Conservation (phyloP, 768 basidiomycete species). For the Fibroporia radiculosa region DNA sequence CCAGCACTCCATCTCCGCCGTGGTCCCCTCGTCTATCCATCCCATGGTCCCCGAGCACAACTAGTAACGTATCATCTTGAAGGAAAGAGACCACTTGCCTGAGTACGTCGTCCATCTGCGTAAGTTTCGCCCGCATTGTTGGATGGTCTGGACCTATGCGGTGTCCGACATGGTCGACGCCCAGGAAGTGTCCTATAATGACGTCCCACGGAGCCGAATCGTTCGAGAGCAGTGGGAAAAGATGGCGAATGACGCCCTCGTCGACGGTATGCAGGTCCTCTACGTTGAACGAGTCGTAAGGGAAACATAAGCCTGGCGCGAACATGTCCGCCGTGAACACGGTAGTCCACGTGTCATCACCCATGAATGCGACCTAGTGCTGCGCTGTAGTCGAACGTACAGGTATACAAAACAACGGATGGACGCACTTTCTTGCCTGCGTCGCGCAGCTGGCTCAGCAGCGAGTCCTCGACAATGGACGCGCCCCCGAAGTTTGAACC, state of each 20-base stretch:
- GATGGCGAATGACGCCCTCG: conserved; percentile 74
- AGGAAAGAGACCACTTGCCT: conserved; percentile 60
- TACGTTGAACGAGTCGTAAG: conserved; percentile 97
- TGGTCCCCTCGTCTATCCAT: conserved; percentile 96
- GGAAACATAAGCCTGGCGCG: conserved; percentile 61
- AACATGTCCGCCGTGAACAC: conserved; percentile 81
- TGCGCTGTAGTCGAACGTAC: conserved; percentile 13
- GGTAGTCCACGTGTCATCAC: conserved; percentile 95
- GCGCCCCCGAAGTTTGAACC: conserved; percentile 89
- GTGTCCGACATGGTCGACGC: conserved; percentile 96
- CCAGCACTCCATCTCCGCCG: conserved; percentile 82
- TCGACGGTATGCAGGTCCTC: conserved; percentile 97
- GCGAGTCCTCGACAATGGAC: conserved; percentile 81
- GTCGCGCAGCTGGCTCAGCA: conserved; percentile 61
- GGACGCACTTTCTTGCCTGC: conserved; percentile 52
- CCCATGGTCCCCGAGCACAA: conserved; percentile 93
- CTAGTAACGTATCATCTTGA: conserved; percentile 83
- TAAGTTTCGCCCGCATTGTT: conserved; percentile 77
- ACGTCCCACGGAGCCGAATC: conserved; percentile 60
- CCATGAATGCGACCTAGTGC: conserved; percentile 77
- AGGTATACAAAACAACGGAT: conserved; percentile 1
- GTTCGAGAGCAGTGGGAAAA: conserved; percentile 68
- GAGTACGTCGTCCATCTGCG: conserved; percentile 83
- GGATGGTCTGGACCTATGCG: conserved; percentile 86
- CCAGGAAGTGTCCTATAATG: conserved; percentile 87